Evolutionary conservation across 2,329 filamentous ascomycete genomes (phyloP).

Genomic region (Neopestalotiopsis clavispora): DNA sequence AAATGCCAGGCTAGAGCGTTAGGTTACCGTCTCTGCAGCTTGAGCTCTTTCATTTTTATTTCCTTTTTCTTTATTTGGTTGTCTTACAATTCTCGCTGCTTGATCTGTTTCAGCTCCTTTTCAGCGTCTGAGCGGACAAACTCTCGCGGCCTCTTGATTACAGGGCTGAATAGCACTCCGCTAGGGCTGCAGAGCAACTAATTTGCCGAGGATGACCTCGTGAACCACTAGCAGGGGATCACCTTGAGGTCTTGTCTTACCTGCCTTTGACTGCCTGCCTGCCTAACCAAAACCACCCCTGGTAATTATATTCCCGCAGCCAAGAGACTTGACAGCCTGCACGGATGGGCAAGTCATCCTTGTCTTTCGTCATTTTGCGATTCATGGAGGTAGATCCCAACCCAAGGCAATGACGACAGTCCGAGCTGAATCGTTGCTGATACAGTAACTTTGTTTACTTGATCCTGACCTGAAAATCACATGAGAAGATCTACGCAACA

Average conservation of each 20-base stretch:
- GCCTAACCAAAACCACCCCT: neutral
- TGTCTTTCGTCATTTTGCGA: neutral
- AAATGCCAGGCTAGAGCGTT: no score
- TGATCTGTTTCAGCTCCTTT: no score
- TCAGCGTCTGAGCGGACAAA: no score
- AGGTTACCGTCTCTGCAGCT: no score
- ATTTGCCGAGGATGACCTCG: neutral
- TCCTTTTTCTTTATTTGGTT: no score
- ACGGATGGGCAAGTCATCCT: neutral
- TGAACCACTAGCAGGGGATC: neutral
- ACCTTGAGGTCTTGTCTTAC: neutral
- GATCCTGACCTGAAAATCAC: no score
- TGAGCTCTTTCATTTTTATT: no score
- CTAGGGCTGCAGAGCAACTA: neutral
- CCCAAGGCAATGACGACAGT: neutral
- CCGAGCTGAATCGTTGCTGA: neutral
- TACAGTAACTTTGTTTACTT: neutral
- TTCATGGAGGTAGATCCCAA: neutral
- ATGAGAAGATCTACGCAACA: no score
- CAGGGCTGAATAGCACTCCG: neutral
- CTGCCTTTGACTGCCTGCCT: neutral
- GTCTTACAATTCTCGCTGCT: no score
- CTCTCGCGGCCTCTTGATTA: neutral
- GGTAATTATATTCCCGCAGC: neutral
- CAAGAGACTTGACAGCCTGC: neutral